A percentile compares a stretch with the other conserved stretches of the same genome.
Conservation (phyloP, 2,329 filamentous ascomycete genomes). For the Sporothrix brasiliensis region DNA sequence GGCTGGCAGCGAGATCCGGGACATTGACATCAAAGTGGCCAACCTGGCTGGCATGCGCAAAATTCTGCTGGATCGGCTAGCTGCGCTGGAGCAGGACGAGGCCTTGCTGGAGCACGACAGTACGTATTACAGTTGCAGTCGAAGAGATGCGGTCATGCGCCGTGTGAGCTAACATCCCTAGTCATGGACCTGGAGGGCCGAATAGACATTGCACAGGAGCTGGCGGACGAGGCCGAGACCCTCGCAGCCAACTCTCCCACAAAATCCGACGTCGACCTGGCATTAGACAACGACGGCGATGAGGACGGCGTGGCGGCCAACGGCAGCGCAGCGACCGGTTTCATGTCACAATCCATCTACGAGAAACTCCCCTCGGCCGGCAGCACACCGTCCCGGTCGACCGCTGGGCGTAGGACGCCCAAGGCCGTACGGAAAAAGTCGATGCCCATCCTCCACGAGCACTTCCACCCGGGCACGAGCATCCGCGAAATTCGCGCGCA, state of each 20-base stretch:
- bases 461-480: conserved; percentile 84
- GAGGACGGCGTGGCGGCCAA: conserved; percentile 32
- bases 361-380: conserved; percentile 73
- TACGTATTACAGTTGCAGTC: conserved; percentile 47
- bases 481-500: conserved; percentile 91
- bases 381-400: conserved; percentile 53
- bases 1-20: conserved; percentile 92
- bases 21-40: conserved; percentile 95
- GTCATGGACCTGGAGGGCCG: conserved; percentile 65
- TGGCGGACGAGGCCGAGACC: conserved; percentile 62
- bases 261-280: conserved; percentile 58
- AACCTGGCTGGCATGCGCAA: conserved; percentile 91
- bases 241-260: conserved; percentile 56
- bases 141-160: too few relatives aligned
- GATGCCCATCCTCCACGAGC: conserved; percentile 93
- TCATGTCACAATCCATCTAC: conserved; percentile 98
- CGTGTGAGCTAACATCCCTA: conserved; percentile 45
- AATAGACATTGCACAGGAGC: conserved; percentile 63
- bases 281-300: conserved; percentile 53
- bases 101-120: conserved; percentile 84
- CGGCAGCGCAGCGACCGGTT: conserved; percentile 49
- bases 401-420: conserved; percentile 46
- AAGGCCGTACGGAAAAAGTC: conserved; percentile 72
- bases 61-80: conserved; percentile 85
- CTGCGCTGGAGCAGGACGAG: conserved; percentile 87